phyloP scores from a whole-genome alignment of 805 yeast genomes.

The Sugiyamaella chiloensis region DNA sequence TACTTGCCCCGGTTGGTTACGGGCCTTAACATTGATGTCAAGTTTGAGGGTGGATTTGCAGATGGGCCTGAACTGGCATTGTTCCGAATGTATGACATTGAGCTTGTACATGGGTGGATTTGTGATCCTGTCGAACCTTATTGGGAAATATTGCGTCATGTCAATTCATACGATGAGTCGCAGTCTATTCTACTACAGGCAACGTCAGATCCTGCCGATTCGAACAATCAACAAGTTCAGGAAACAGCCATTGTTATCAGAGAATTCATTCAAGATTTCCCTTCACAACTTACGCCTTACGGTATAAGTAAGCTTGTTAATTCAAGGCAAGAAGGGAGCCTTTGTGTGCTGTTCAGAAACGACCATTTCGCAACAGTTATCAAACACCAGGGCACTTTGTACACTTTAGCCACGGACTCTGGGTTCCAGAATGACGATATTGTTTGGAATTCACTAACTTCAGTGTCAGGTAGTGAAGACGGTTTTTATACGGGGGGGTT shows the following conservation, averaged over 20 bases:
- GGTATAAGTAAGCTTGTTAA: slow-evolving; percentile 55
- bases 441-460: slow-evolving; percentile 81
- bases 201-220: slow-evolving; percentile 34
- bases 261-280: slow-evolving; percentile 55
- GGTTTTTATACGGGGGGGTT: slow-evolving; percentile 66
- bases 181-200: slow-evolving; percentile 55
- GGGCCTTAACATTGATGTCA: slow-evolving; percentile 72
- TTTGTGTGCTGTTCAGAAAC: slow-evolving; percentile 78
- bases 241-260: slow-evolving; percentile 29
- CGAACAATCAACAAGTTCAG: slow-evolving; percentile 20
- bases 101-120: slow-evolving; percentile 82
- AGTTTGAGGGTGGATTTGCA: slow-evolving; percentile 58
- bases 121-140: slow-evolving; percentile 43
- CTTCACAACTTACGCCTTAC: slow-evolving; percentile 69
- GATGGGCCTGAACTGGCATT: slow-evolving; percentile 52
- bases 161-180: slow-evolving; percentile 53
- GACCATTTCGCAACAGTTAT: slow-evolving; percentile 80
- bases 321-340: slow-evolving; percentile 48
- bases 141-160: slow-evolving; percentile 35
- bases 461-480: slow-evolving; percentile 68
- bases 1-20: slow-evolving; percentile 61
- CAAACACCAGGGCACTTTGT: slow-evolving; percentile 46
- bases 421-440: slow-evolving; percentile 49
- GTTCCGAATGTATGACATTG: slow-evolving; percentile 57
- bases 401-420: slow-evolving; percentile 67